Conservation (phyloP, 352 stramenopile genomes). For the Pythium volutum region DNA sequence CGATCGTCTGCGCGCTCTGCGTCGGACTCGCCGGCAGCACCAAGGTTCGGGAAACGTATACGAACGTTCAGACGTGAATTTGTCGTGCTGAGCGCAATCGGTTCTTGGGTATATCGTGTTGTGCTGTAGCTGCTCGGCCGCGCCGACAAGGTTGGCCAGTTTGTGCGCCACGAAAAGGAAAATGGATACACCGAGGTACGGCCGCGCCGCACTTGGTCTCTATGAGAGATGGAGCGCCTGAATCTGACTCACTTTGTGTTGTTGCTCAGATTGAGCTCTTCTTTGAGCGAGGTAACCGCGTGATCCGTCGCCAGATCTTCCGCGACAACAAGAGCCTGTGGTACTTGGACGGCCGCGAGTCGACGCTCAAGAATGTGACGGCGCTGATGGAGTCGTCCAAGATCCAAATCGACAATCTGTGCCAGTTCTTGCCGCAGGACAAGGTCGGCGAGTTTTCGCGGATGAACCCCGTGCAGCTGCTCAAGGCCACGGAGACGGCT, state of each 20-base stretch:
- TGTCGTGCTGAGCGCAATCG: too few species aligned
- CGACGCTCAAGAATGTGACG: slow-evolving; percentile 64
- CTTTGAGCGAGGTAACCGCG: slow-evolving; percentile 64
- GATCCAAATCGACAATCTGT: slow-evolving; percentile 98
- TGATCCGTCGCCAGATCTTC: slow-evolving; percentile 92
- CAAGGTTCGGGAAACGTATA: slow-evolving; percentile 41
- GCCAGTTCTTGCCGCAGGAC: slow-evolving; percentile 98
- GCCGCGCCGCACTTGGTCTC: neutral
- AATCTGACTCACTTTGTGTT: slow-evolving; percentile 13
- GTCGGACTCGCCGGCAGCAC: slow-evolving; percentile 95
- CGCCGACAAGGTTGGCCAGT: slow-evolving; percentile 91
- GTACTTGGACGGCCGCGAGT: slow-evolving; percentile 69
- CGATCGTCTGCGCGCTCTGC: slow-evolving; percentile 97
- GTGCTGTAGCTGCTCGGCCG: slow-evolving; percentile 86
- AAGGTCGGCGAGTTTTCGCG: slow-evolving; percentile 91
- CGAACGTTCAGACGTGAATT: too few species aligned
- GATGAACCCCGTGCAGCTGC: slow-evolving; percentile 69
- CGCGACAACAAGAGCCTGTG: slow-evolving; percentile 85
- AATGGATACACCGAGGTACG: slow-evolving; percentile 78
- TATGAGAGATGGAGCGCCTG: slow-evolving; percentile 1
- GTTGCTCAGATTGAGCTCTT: slow-evolving; percentile 91
- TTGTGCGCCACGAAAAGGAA: slow-evolving; percentile 86
- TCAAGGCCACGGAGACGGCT: slow-evolving; percentile 77
- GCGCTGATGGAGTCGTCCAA: slow-evolving; percentile 83
- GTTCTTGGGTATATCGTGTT: too few species aligned